A percentile compares a stretch with the other conserved stretches of the same genome.
Evolutionary conservation across 176 grass and related monocot species (phyloP).

Genomic region (Alloteropsis semialata): DNA sequence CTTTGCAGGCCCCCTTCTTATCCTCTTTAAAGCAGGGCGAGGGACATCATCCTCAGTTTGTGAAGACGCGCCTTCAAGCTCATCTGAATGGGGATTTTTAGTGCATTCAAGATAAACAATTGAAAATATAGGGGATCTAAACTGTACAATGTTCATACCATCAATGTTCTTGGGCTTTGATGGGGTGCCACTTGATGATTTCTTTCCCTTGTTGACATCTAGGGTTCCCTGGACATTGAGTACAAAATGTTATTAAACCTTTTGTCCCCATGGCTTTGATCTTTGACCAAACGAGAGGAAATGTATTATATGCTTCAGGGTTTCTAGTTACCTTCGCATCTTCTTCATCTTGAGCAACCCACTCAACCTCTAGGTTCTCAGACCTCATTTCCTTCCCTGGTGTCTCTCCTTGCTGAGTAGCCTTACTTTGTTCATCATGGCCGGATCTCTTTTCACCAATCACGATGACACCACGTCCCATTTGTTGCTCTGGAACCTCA

Average conservation of each 20-base stretch:
- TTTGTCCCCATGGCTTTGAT: not conserved
- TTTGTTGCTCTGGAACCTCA: constrained; percentile 60
- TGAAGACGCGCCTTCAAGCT: constrained; percentile 5
- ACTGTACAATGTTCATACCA: constrained; percentile 12
- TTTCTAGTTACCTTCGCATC: constrained; percentile 33
- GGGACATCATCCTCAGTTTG: constrained; percentile 19
- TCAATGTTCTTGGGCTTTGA: not conserved
- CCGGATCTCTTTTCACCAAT: constrained; percentile 60
- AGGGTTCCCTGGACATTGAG: constrained; percentile 16
- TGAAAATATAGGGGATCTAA: not conserved
- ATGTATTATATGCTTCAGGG: not conserved
- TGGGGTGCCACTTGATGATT: constrained; percentile 1
- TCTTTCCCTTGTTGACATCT: not conserved
- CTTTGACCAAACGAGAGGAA: not conserved
- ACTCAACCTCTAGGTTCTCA: not conserved
- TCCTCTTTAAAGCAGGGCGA: constrained; percentile 30
- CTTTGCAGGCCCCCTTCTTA: constrained; percentile 34
- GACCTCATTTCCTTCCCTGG: not conserved
- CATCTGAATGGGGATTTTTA: constrained; percentile 28
- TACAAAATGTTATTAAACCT: not conserved
- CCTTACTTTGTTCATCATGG: constrained; percentile 26
- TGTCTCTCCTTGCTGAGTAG: constrained; percentile 15
- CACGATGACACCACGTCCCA: constrained; percentile 41
- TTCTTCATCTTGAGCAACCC: constrained; percentile 26
- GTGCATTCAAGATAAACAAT: constrained; percentile 3